Evolutionary conservation across 1,139 yeast species (phyloP).

Genomic region (Geotrichum carabidarum): DNA sequence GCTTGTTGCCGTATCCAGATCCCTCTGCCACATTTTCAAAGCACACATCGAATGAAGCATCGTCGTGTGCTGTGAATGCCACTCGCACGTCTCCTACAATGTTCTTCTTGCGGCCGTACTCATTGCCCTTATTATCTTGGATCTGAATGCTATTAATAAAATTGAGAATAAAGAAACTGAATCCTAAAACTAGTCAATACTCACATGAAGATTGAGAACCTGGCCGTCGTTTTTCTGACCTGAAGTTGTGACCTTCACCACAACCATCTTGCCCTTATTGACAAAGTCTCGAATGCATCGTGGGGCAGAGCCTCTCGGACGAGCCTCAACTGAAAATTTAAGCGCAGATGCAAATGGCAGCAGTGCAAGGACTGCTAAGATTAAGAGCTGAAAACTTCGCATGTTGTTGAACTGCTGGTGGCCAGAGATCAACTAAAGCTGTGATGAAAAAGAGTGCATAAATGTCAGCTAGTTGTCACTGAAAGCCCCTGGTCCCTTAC

Average conservation of each 20-base stretch:
- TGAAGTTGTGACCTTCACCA: slow-evolving; percentile 65
- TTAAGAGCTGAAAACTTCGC: neutral
- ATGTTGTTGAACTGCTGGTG: neutral
- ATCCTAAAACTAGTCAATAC: neutral
- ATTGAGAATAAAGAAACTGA: neutral
- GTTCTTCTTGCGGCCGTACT: slow-evolving; percentile 39
- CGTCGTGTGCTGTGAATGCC: slow-evolving; percentile 78
- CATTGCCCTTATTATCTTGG: slow-evolving; percentile 39
- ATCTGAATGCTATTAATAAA: slow-evolving; percentile 21
- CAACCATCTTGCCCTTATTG: slow-evolving; percentile 75
- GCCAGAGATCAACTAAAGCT: neutral
- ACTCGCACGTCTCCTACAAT: slow-evolving; percentile 60
- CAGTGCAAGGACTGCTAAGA: slow-evolving; percentile 18
- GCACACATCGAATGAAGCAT: slow-evolving; percentile 87
- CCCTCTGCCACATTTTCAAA: slow-evolving; percentile 59
- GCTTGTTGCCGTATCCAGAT: slow-evolving; percentile 25
- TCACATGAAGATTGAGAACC: slow-evolving; percentile 48
- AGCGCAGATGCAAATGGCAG: slow-evolving; percentile 31
- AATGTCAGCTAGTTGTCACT: neutral
- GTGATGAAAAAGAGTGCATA: neutral
- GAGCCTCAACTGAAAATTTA: slow-evolving; percentile 36
- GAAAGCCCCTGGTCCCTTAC: neutral
- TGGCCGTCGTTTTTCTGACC: slow-evolving; percentile 87
- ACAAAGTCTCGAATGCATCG: slow-evolving; percentile 89
- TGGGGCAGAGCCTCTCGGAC: slow-evolving; percentile 38